Conservation (phyloP, 495 filamentous ascomycete species). For the Annulohypoxylon nitens region DNA sequence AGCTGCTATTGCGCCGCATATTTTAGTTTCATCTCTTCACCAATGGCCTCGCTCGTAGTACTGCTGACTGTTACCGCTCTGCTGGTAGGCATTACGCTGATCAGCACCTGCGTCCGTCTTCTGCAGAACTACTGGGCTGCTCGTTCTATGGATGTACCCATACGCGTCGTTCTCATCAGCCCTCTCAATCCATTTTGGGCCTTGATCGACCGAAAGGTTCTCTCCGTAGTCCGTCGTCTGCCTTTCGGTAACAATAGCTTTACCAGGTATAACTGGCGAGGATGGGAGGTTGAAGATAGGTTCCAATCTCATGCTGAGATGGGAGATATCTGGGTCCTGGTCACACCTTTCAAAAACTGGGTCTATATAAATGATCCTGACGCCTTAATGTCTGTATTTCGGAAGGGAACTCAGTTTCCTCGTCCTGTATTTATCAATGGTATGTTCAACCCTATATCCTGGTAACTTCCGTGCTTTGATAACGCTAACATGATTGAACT, state of each 20-base stretch:
- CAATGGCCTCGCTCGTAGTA: conserved; percentile 17
- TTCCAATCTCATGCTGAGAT: conserved; percentile 55
- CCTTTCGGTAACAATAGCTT: conserved; percentile 51
- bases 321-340: conserved; percentile 58
- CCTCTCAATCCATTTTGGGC: conserved; percentile 50
- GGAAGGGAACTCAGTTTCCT: conserved; percentile 57
- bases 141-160: conserved; percentile 54
- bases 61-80: conserved; percentile 1
- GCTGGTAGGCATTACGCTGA: background rate
- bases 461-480: background rate
- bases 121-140: conserved; percentile 45
- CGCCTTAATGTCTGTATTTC: conserved; percentile 54
- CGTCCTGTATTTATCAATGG: conserved; percentile 55
- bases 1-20: too few species aligned
- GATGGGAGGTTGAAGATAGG: conserved; percentile 56
- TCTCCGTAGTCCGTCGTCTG: conserved; percentile 36
- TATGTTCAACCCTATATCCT: conserved; percentile 1
- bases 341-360: conserved; percentile 58
- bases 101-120: conserved; percentile 9
- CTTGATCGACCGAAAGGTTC: conserved; percentile 47
- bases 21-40: conserved; percentile 11
- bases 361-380: conserved; percentile 59
- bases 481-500: background rate
- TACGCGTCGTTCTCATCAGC: conserved; percentile 54
- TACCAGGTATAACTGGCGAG: conserved; percentile 51